phyloP scores from a whole-genome alignment of 1,139 yeast genomes.

The Candida smagusa region DNA sequence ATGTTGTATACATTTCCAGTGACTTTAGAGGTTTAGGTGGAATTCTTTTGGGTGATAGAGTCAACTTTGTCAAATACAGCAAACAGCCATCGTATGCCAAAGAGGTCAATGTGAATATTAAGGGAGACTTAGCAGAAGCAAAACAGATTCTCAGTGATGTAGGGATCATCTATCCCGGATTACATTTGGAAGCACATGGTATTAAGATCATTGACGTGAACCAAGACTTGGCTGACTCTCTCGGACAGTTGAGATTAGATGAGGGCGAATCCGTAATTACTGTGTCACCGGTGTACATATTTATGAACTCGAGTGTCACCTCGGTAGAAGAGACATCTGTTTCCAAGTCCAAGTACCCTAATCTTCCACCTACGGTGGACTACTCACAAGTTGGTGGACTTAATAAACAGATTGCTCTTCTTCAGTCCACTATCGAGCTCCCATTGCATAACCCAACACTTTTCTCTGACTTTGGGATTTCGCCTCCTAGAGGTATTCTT shows the following conservation, averaged over 20 bases:
- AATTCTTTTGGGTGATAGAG: conserved; percentile 69
- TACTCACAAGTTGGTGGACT: conserved; percentile 78
- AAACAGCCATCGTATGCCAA: conserved; percentile 52
- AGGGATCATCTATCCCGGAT: conserved; percentile 59
- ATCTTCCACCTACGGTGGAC: conserved; percentile 37
- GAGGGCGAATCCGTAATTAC: conserved; percentile 22
- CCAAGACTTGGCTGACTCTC: conserved; percentile 17
- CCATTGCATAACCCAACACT: conserved; percentile 78
- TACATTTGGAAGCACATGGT: conserved; percentile 17
- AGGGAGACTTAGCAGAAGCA: conserved; percentile 6
- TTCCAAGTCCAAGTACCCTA: conserved; percentile 29
- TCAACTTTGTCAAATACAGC: conserved; percentile 43
- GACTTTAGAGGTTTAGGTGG: conserved; percentile 53
- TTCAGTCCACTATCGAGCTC: conserved; percentile 69
- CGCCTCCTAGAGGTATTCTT: conserved; percentile 86
- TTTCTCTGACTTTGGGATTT: conserved; percentile 80
- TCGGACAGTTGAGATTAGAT: conserved; percentile 12
- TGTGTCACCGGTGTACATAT: conserved; percentile 47
- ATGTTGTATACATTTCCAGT: conserved; percentile 53
- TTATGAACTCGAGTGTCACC: conserved; percentile 28
- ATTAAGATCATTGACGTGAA: conserved; percentile 22
- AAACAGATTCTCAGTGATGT: conserved; percentile 36
- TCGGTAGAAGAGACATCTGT: conserved; percentile 12
- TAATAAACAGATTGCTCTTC: conserved; percentile 52
- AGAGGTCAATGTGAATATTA: conserved; percentile 14